Base-by-base conservation (phyloP, 2,329 filamentous ascomycete genomes). In the Claviceps fusiformis region DNA sequence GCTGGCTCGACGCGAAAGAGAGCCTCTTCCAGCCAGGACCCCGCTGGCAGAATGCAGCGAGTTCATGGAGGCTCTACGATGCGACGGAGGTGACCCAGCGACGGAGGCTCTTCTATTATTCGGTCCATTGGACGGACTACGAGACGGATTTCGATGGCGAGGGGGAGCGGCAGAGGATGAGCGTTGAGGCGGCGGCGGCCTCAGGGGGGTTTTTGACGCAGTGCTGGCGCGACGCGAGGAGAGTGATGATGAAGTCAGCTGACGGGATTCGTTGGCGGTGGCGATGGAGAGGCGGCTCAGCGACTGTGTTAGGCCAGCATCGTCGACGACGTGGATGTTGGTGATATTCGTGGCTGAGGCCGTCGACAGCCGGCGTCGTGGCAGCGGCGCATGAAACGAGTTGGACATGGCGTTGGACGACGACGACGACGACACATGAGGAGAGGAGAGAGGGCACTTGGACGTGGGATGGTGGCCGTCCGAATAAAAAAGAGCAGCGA, bases 31-130 rank as follows among this genome's bases (percentile, higher is more conserved):
- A 3, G 70, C 61, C 3, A 65, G 66, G 19, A 67, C 65, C 52
- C 72, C 73, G 59, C 68, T 75, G 29, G 69, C 69, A 1, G 77
- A 80, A 59, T 73, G 76, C 44, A 83, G 66, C 37, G 80, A 82
- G 64, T 76, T 81, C 60, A 75, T 74, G 3, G 80, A 83, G 1
- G 79, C 73, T 61, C 82, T 82, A 33, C 77, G 74, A 44, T 79
- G 66, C 6, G 83, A 68, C 0, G 72, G 70, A 1, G 79, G 78
- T 2, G 78, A 79, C 24, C 67, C 69, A 5, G 75, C 72, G 54
- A 73, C 70, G 10, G 77, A 74, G 10, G 74, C 72, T 54, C 73
- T 70, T 53, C 74, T 70, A 5, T 76, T 74, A 11, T 72, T 70
- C 15, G 71, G 67, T 24, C 70, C 67, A 56, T 62, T 65, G 58